A percentile compares a stretch with the other conserved stretches of the same genome.
Conservation (phyloP, 2,329 filamentous ascomycete genomes). For the Fusarium tanahbumbuense region DNA sequence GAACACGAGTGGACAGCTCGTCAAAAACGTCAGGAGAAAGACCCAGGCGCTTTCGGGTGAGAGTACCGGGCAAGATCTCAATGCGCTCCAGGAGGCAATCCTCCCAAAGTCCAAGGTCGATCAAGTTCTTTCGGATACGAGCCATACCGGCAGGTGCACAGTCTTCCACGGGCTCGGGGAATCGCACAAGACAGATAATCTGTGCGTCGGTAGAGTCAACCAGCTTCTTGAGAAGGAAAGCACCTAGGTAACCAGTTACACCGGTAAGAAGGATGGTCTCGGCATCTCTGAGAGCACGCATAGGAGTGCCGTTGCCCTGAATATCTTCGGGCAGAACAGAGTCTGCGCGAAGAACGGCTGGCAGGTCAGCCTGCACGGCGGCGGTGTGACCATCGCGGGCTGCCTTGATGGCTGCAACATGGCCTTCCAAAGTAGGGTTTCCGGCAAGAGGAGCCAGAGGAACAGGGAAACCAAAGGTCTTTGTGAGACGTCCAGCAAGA, state of each 20-base stretch:
- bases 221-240: slow-evolving; percentile 77
- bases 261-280: slow-evolving; percentile 78
- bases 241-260: slow-evolving; percentile 80
- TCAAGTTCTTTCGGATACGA: slow-evolving; percentile 77
- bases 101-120: slow-evolving; percentile 82
- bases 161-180: slow-evolving; percentile 73
- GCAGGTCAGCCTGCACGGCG: slow-evolving; percentile 79
- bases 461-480: slow-evolving; percentile 78
- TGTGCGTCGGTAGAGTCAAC: slow-evolving; percentile 75
- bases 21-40: slow-evolving; percentile 74
- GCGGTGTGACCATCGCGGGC: slow-evolving; percentile 79
- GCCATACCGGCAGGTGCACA: slow-evolving; percentile 76
- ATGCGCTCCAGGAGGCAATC: slow-evolving; percentile 83
- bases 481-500: slow-evolving; percentile 75
- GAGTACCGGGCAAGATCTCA: slow-evolving; percentile 78
- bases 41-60: slow-evolving; percentile 76
- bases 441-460: slow-evolving; percentile 78
- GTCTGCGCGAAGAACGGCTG: slow-evolving; percentile 75
- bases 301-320: slow-evolving; percentile 63
- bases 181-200: slow-evolving; percentile 79
- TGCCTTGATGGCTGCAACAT: slow-evolving; percentile 76
- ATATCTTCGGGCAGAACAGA: slow-evolving; percentile 77
- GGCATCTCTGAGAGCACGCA: slow-evolving; percentile 71
- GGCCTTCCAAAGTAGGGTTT: slow-evolving; percentile 76
- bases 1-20: slow-evolving; percentile 70